Percentiles rank a stretch among this genome's conserved stretches.
phyloP scores from a whole-genome alignment of 148 eudicot species.

The Simmondsia chinensis region DNA sequence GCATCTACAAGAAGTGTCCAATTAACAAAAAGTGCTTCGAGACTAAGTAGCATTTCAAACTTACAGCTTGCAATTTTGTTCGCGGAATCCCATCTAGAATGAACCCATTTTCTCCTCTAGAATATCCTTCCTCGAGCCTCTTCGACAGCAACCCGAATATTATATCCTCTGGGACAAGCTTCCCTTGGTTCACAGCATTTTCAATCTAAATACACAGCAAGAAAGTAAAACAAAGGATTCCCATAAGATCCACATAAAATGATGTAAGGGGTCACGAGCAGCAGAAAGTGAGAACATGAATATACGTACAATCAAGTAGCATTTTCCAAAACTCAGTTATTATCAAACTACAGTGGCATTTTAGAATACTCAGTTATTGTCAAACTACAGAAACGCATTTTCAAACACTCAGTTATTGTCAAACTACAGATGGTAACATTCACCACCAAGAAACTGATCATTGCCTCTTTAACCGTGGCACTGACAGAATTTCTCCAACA shows the following conservation, averaged over 20 bases:
- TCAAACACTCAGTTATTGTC: too few relatives aligned
- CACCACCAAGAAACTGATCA: too few relatives aligned
- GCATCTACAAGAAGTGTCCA: neutral
- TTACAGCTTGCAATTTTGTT: slow-evolving; percentile 80
- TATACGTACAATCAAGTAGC: too few relatives aligned
- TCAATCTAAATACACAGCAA: slow-evolving; percentile 41
- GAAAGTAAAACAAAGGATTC: neutral
- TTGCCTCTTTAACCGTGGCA: too few relatives aligned
- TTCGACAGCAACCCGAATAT: slow-evolving; percentile 77
- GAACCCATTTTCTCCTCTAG: slow-evolving; percentile 76
- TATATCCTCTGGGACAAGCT: slow-evolving; percentile 79
- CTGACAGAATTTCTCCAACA: too few relatives aligned
- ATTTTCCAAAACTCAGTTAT: too few relatives aligned
- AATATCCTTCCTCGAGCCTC: slow-evolving; percentile 74
- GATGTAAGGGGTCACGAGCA: too few relatives aligned
- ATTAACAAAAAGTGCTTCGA: neutral
- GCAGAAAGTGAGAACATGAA: neutral
- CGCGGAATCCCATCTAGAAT: slow-evolving; percentile 90
- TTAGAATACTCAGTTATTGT: too few relatives aligned
- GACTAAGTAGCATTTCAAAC: too few relatives aligned
- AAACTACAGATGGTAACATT: too few relatives aligned
- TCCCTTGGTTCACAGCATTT: slow-evolving; percentile 64
- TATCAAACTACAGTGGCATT: too few relatives aligned
- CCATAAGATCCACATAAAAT: neutral
- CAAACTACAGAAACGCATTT: too few relatives aligned